Base-by-base conservation (phyloP, 208 protist species). In the Crithidia mellificae region DNA sequence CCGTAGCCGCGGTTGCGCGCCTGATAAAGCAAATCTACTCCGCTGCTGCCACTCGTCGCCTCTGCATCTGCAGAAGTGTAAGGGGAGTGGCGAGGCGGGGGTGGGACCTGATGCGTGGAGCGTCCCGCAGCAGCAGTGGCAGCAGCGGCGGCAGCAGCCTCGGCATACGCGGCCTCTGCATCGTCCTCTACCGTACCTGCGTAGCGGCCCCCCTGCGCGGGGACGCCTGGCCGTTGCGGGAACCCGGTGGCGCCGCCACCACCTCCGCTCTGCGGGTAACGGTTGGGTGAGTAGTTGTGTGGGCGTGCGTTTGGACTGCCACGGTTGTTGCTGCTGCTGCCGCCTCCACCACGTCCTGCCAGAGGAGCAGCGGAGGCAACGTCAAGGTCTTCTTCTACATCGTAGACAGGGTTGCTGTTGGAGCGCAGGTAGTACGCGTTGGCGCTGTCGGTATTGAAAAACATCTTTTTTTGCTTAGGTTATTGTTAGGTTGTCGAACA, bases 401-500 rank as follows among this genome's bases (percentile, higher is more conserved):
- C 68, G 25, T 54, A 58, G 22, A 46, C 44, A 12, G 59, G 34
- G 6, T 22, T 53, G 54, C 43, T 61, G 41, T 57, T 49, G 22
- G 12, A 8, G 52, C 49, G 55, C 52, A 74, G 63, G 43, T 72
- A 82, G 38, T 50, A 75, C n/a, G 72, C 65, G 43, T 82, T 72
- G 8, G 61, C 77, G 7, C 50, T 57, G 24, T 74, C 72, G 6
- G 66, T 72, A 67, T 75, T 74, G 66, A 77, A 77, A 39, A 74
- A 72, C 77, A 82, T 82, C 12, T 54, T 25, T 6, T 51, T 39
- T 32, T 34, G 46, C 22, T 63, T 49, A 61, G 0, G 0, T 24
- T 9, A 61, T 32, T 29, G 1, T 38, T 47, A 0, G 44, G 11
- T 19, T 46, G 6, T 46, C 41, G 8, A 46, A n/a, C n/a, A n/a